Evolutionary conservation across 495 filamentous ascomycete genomes (phyloP).

Genomic region (Podospora bellae-mahoneyi): DNA sequence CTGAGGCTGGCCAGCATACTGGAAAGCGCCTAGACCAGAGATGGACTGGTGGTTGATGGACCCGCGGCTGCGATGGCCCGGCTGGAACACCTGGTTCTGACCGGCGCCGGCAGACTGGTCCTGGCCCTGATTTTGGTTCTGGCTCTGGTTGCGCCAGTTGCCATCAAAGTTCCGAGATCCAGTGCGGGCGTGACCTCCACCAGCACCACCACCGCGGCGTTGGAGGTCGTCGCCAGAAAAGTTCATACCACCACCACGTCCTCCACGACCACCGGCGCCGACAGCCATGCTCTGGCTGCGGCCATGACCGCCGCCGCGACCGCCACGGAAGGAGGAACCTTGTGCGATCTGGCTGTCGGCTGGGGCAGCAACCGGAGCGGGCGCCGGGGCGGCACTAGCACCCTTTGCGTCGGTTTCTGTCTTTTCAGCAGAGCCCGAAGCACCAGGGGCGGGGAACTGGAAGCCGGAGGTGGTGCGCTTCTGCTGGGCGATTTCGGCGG

Average conservation of each 20-base stretch:
- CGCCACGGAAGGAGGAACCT: conserved; percentile 44
- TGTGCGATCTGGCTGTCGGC: conserved; percentile 50
- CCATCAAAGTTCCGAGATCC: conserved; percentile 92
- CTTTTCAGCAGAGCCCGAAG: conserved; percentile 51
- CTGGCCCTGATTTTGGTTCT: conserved; percentile 58
- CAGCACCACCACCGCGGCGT: conserved; percentile 65
- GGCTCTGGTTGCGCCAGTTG: conserved; percentile 90
- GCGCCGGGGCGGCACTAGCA: conserved; percentile 41
- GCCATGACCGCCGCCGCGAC: conserved; percentile 53
- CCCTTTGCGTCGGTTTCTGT: conserved; percentile 50
- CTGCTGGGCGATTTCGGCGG: conserved; percentile 93
- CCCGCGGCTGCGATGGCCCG: conserved; percentile 78
- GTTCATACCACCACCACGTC: conserved; percentile 32
- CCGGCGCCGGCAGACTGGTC: conserved; percentile 52
- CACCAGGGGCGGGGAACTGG: conserved; percentile 85
- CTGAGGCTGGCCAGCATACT: conserved; percentile 88
- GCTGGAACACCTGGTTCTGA: conserved; percentile 82
- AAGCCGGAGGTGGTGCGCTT: conserved; percentile 91
- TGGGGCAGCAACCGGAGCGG: conserved; percentile 41
- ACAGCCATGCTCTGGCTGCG: conserved; percentile 63
- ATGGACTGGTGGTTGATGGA: conserved; percentile 83
- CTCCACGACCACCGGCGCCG: conserved; percentile 50
- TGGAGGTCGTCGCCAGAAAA: conserved; percentile 57
- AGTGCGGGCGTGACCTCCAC: conserved; percentile 70
- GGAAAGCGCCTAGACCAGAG: conserved; percentile 79